Conservation (phyloP, 139 green algal species). For the Tetratostichococcus sp. region DNA sequence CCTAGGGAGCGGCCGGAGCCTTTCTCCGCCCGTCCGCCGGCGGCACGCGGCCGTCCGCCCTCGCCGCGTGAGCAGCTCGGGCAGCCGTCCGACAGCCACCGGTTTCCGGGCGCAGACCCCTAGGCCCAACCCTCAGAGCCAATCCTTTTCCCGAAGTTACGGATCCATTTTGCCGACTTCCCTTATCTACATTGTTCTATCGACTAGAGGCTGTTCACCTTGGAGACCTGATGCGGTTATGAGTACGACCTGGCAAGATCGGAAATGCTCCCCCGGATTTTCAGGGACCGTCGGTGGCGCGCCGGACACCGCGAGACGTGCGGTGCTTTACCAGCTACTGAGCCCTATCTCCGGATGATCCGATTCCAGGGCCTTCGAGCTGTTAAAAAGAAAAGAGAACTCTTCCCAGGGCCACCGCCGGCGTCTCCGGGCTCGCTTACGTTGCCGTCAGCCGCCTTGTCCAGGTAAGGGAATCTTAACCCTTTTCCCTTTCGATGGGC, state of each 20-base stretch:
- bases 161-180: constrained; percentile 95
- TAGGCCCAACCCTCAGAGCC: constrained; percentile 87
- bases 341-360: constrained; percentile 85
- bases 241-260: constrained; percentile 82
- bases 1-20: constrained; percentile 61
- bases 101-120: constrained; percentile 62
- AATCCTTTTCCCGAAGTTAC: constrained; percentile 96
- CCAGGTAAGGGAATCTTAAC: constrained; percentile 93
- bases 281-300: constrained; percentile 83
- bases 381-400: constrained; percentile 97
- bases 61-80: constrained; percentile 49
- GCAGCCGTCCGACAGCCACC: constrained; percentile 63
- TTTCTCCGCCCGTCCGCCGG: constrained; percentile 58
- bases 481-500: constrained; percentile 87
- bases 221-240: constrained; percentile 96
- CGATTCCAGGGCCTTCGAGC: constrained; percentile 80
- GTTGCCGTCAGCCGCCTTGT: constrained; percentile 80
- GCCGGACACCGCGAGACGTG: constrained; percentile 80
- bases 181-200: constrained; percentile 96
- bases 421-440: constrained; percentile 77
- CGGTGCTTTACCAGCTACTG: constrained; percentile 80
- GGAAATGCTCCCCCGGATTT: constrained; percentile 78
- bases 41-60: constrained; percentile 56
- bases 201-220: constrained; percentile 94
- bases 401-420: constrained; percentile 80